Percentiles rank a stretch among this genome's conserved stretches.
Evolutionary conservation across 2,329 filamentous ascomycete genomes (phyloP).

Genomic region (Fusarium falciforme): DNA sequence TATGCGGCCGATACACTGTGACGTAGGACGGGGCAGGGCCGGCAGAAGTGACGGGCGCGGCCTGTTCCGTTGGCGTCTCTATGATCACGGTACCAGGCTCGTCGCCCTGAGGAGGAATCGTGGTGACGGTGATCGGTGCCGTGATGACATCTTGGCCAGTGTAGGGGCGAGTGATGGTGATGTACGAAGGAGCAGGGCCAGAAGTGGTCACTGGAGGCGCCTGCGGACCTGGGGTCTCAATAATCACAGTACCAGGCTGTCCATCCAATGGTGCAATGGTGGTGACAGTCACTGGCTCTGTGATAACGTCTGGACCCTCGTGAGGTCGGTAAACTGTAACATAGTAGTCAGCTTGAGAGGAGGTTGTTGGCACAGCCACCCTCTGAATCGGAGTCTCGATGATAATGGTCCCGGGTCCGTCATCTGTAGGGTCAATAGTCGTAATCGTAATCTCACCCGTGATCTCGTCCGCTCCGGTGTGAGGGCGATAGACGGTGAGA

Average conservation of each 20-base stretch:
- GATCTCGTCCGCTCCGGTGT: neutral
- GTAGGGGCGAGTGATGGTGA: constrained; percentile 26
- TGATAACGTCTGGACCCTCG: constrained; percentile 15
- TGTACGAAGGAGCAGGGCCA: constrained; percentile 6
- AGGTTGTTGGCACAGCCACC: neutral
- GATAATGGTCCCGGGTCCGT: constrained; percentile 4
- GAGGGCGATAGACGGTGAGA: neutral
- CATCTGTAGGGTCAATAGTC: neutral
- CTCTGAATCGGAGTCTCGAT: constrained; percentile 14
- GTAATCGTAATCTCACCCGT: constrained; percentile 1
- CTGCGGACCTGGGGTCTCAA: constrained; percentile 18
- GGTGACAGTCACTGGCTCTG: constrained; percentile 9
- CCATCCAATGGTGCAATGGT: constrained; percentile 10
- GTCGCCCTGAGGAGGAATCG: constrained; percentile 14
- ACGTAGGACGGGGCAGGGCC: constrained; percentile 19
- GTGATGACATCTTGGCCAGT: constrained; percentile 19
- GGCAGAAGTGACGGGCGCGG: constrained; percentile 15
- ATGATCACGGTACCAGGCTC: constrained; percentile 29
- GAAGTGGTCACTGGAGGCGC: neutral
- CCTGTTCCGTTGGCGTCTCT: constrained; percentile 22
- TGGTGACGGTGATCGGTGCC: constrained; percentile 18
- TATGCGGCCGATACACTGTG: constrained; percentile 21
- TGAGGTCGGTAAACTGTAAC: constrained; percentile 21
- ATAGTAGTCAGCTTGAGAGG: constrained; percentile 10
- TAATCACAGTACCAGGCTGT: constrained; percentile 22